These are phyloP conservation scores for Syncephalastrum racemosum DNA, from an alignment of 371 early-diverging fungal species.

Conservation along the genomic window DNA sequence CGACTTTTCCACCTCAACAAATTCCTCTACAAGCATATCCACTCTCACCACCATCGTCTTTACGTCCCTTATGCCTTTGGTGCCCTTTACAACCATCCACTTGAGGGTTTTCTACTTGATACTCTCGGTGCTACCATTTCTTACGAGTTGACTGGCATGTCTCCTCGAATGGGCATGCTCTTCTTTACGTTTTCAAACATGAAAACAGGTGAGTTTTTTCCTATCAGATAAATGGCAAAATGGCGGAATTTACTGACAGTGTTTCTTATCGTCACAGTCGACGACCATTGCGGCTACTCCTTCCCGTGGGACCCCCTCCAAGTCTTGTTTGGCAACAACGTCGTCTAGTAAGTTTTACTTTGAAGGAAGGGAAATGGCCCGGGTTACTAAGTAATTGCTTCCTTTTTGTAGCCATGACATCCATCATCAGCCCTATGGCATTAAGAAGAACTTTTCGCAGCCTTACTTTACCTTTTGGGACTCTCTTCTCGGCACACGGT, in stretches of 20 bases:
- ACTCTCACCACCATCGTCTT: conserved; percentile 76
- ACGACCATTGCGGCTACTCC: conserved; percentile 83
- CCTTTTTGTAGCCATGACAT: conserved; percentile 59
- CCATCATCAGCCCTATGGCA: conserved; percentile 66
- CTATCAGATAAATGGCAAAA: background rate
- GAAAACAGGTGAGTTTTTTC: conserved; percentile 58
- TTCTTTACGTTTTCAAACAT: conserved; percentile 77
- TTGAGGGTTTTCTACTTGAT: conserved; percentile 80
- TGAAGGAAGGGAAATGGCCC: background rate
- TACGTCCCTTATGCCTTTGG: conserved; percentile 80
- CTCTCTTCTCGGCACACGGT: conserved; percentile 27
- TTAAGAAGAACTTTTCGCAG: conserved; percentile 67
- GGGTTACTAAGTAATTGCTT: background rate
- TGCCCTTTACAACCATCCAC: conserved; percentile 80
- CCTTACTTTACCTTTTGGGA: conserved; percentile 85
- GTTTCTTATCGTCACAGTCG: conserved; percentile 38
- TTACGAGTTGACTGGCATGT: conserved; percentile 66
- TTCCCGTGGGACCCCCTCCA: conserved; percentile 78
- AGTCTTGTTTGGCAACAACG: conserved; percentile 67
- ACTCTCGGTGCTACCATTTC: conserved; percentile 68
- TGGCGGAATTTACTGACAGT: background rate
- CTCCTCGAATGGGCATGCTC: conserved; percentile 61
- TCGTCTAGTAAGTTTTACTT: conserved; percentile 58
- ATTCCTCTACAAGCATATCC: conserved; percentile 72
- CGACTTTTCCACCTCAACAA: conserved; percentile 70